Base-by-base conservation (phyloP, 2,329 filamentous ascomycete species). In the Chrysoporthe cubensis region DNA sequence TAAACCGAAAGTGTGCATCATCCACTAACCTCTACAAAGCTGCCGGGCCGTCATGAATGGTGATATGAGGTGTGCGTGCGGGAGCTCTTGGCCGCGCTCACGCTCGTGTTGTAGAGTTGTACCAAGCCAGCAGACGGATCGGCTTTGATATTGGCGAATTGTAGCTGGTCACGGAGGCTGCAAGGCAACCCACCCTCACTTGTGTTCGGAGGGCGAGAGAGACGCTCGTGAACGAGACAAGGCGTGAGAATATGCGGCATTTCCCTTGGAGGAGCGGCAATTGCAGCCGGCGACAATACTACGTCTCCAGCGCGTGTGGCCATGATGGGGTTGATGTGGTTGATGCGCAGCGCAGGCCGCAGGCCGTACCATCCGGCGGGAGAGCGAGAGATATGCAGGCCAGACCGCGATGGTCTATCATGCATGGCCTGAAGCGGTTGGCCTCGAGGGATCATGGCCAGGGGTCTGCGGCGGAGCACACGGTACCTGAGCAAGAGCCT, bases 141-240 rank as follows among this genome's bases (percentile, higher is more conserved):
- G 63, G 48, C 34, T 57, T 46, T 62, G 52, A 62, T 54, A 62
- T 52, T 66, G 67, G 57, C 67, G 60, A 62, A 54, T 57, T 67
- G 62, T 57, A 69, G 57, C 48, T 61, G 60, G 46, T 52, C 43
- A 46, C n/a, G n/a, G 26, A 61, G 64, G n/a, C 46, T 62, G 58
- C 58, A 62, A 67, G 44, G 67, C 44, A 61, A 67, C 52, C 65
- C 61, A 48, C 46, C 44, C 43, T 59, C 63, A 43, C 18, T 32
- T 34, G 5, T 34, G 5, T 52, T 26, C 3, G 43, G 21, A 61
- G 44, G 8, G 60, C 32, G 32, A 52, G 26, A 40, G 26, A 26
- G 26, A 37, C 18, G 26, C 21, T 52, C 21, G 6, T 54, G 34
- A 32, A 57, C 32, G 34, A 57, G 34, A 34, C 34, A 57, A 57